phyloP scores from a whole-genome alignment of 179 eudicot species.

The Monotropa hypopitys region DNA sequence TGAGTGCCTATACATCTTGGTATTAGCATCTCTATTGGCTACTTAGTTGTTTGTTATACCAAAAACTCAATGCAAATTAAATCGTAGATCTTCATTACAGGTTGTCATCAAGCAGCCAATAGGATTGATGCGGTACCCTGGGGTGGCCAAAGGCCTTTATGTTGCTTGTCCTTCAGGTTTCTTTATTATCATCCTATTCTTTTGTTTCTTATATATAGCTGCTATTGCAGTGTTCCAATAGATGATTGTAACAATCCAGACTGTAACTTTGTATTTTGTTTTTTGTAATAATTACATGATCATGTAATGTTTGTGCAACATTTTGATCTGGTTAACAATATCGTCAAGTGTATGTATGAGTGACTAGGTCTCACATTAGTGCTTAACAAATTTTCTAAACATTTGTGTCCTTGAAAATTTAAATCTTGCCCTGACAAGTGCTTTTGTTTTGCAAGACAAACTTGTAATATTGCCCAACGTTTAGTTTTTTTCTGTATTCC shows the following conservation, averaged over 20 bases:
- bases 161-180: conserved; percentile 85
- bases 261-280: too few species aligned
- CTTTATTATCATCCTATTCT: not conserved
- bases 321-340: not conserved
- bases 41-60: not conserved
- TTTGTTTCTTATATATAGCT: not conserved
- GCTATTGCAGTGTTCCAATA: not conserved
- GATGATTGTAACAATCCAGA: not conserved
- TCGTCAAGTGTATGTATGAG: not conserved
- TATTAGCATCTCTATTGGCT: not conserved
- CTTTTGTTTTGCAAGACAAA: not conserved
- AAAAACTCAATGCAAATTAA: not conserved
- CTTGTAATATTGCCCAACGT: not conserved
- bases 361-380: not conserved
- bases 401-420: not conserved
- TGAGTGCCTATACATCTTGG: not conserved
- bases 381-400: not conserved
- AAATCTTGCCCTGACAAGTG: not conserved
- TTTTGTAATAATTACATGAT: not conserved
- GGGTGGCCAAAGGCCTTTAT: conserved; percentile 89
- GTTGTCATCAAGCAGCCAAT: conserved; percentile 68
- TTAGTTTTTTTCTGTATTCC: not conserved
- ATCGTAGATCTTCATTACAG: conserved; percentile 20
- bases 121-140: conserved; percentile 68
- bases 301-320: not conserved